phyloP scores from a whole-genome alignment of 2,329 filamentous ascomycete genomes.

The Mariannaea elegans region DNA sequence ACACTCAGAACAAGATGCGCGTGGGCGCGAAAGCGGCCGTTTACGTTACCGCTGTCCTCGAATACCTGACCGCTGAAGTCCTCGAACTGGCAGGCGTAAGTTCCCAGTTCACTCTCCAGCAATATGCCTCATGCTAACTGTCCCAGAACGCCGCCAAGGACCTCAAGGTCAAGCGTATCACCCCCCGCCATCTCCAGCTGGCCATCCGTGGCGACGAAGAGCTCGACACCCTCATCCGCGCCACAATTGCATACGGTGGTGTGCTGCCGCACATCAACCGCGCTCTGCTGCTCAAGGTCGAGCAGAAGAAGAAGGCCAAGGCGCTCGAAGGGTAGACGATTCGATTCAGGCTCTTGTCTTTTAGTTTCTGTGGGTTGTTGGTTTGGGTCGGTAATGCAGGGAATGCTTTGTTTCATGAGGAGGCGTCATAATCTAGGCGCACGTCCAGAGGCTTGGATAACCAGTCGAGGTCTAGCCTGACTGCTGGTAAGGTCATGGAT shows the following conservation, averaged over 20 bases:
- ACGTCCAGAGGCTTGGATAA: constrained; percentile 39
- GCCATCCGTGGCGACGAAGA: constrained; percentile 99
- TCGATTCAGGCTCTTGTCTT: constrained; percentile 32
- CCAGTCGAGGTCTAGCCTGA: background rate
- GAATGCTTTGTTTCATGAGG: constrained; percentile 38
- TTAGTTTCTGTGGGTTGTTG: constrained; percentile 33
- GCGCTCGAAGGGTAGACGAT: constrained; percentile 53
- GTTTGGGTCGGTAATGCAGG: constrained; percentile 42
- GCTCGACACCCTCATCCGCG: constrained; percentile 94
- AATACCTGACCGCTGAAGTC: constrained; percentile 98
- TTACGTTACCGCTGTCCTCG: constrained; percentile 96
- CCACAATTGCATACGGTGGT: constrained; percentile 98
- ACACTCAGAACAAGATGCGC: constrained; percentile 99
- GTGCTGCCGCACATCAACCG: constrained; percentile 99
- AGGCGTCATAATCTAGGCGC: constrained; percentile 34
- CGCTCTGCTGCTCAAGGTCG: constrained; percentile 92
- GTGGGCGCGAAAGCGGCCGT: constrained; percentile 98
- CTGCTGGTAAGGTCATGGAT: too few relatives aligned
- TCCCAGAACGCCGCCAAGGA: constrained; percentile 93
- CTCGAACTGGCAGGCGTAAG: constrained; percentile 91
- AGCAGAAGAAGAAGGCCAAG: constrained; percentile 92
- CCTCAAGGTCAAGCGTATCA: constrained; percentile 99
- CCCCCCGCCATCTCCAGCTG: constrained; percentile 94
- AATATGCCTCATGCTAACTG: constrained; percentile 32
- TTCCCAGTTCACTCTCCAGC: constrained; percentile 39